A percentile compares a stretch with the other conserved stretches of the same genome.
These are phyloP conservation scores for Kalaharituber pfeilii DNA, from an alignment of 2,329 filamentous ascomycete species.

Conservation along the genomic window DNA sequence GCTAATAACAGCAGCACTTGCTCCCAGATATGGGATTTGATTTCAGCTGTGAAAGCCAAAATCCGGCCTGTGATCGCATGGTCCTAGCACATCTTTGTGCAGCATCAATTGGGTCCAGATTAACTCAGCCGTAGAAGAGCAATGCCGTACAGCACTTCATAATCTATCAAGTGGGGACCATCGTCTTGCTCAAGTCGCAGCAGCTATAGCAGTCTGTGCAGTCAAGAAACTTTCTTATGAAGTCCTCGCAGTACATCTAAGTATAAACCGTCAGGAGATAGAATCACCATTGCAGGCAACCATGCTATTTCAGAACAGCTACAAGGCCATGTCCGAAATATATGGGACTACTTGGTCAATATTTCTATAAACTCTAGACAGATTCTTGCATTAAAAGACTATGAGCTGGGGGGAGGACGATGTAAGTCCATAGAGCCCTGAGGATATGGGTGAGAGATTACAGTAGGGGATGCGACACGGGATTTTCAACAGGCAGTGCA, in stretches of 20 bases:
- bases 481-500: background rate
- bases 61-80: background rate
- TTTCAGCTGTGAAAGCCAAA: no score
- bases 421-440: background rate
- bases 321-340: background rate
- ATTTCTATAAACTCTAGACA: background rate
- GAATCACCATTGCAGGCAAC: background rate
- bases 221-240: background rate
- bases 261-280: background rate
- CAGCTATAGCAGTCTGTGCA: background rate
- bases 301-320: background rate
- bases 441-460: background rate
- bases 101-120: background rate
- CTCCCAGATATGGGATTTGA: no score
- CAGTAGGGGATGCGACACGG: background rate
- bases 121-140: background rate
- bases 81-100: background rate
- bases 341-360: background rate
- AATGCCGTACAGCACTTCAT: background rate
- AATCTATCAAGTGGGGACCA: background rate
- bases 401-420: background rate
- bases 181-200: background rate
- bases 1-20: no score
- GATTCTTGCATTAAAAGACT: background rate
- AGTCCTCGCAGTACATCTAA: background rate